phyloP scores from a whole-genome alignment of 345 rosid species.

The Melaleuca quinquenervia region DNA sequence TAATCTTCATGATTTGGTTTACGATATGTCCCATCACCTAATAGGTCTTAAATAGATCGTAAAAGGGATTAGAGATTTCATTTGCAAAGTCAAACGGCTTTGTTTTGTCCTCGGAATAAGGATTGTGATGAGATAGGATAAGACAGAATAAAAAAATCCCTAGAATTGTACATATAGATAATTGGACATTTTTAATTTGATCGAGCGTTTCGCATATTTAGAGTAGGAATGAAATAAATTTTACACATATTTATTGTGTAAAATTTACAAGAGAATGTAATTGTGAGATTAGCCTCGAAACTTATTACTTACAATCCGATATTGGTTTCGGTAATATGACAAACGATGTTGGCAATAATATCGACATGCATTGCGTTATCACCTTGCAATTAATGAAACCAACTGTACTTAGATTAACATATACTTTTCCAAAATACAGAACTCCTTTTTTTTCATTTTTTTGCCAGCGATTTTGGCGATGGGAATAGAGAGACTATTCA shows the following conservation, averaged over 20 bases:
- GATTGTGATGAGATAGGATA: not conserved
- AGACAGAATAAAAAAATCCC: not conserved
- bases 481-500: not conserved
- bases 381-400: not conserved
- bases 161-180: not conserved
- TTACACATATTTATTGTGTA: too few species aligned
- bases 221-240: not conserved
- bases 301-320: not conserved
- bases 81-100: not conserved
- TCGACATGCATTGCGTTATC: not conserved
- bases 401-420: not conserved
- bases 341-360: not conserved
- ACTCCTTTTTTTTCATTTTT: not conserved
- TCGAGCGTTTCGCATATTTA: not conserved
- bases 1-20: too few species aligned
- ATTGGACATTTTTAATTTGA: not conserved
- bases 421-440: not conserved
- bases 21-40: too few species aligned
- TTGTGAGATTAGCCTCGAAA: not conserved
- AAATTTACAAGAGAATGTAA: not conserved
- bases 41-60: not conserved
- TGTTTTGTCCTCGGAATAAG: too few species aligned
- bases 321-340: not conserved
- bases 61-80: not conserved
- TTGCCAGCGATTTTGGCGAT: not conserved